A percentile compares a stretch with the other conserved stretches of the same genome.
These are phyloP conservation scores for Phytophthora europaea DNA, from an alignment of 352 stramenopile genomes.

Conservation along the genomic window DNA sequence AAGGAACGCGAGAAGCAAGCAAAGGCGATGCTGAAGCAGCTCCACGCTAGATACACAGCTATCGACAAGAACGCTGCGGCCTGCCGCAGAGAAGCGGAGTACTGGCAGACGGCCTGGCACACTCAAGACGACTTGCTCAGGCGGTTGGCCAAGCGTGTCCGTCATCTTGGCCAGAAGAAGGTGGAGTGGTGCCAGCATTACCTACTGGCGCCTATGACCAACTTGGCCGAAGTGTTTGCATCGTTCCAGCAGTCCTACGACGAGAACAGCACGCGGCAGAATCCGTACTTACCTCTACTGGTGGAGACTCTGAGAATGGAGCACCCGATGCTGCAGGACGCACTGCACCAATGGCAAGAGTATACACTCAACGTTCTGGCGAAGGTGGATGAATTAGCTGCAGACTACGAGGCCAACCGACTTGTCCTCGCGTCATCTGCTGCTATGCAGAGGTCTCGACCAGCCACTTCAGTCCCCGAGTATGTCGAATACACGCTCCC, in stretches of 20 bases:
- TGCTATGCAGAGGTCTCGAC: not conserved
- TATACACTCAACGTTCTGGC: conserved; percentile 27
- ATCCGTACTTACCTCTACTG: conserved; percentile 49
- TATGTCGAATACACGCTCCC: conserved; percentile 4
- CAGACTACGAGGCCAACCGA: conserved; percentile 50
- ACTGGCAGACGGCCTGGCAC: conserved; percentile 50
- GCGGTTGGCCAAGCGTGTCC: conserved; percentile 30
- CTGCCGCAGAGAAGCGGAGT: conserved; percentile 38
- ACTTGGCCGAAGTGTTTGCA: conserved; percentile 33
- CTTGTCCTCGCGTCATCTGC: conserved; percentile 24
- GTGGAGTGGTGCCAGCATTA: conserved; percentile 45
- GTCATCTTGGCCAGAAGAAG: conserved; percentile 46
- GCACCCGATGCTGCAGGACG: conserved; percentile 36
- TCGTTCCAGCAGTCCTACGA: conserved; percentile 46
- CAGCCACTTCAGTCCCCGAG: not conserved
- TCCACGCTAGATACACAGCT: conserved; percentile 37
- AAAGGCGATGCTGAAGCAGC: conserved; percentile 51
- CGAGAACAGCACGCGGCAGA: conserved; percentile 40
- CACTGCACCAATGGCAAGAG: conserved; percentile 37
- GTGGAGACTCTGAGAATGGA: conserved; percentile 40
- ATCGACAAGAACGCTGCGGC: conserved; percentile 34
- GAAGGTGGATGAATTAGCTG: conserved; percentile 35
- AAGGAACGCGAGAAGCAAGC: conserved; percentile 51
- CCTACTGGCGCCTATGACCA: conserved; percentile 36
- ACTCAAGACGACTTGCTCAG: conserved; percentile 39